Evolutionary conservation across 1,284 basidiomycete genomes (phyloP), one percentile per base, ranked within the genome.

Genomic region (Sanghuangporus baumii): DNA sequence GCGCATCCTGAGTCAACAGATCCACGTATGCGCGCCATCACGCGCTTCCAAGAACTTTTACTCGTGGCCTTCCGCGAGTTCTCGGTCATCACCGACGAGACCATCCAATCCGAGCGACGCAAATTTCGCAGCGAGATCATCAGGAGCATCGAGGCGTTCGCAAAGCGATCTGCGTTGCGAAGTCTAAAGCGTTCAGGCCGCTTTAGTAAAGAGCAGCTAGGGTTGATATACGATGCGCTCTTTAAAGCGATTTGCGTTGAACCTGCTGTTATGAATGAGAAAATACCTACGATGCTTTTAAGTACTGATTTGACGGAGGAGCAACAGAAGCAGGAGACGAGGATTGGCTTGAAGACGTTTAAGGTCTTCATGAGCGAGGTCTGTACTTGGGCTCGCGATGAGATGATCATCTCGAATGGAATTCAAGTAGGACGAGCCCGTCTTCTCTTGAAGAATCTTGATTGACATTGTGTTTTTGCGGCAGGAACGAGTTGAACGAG

Each of bases 11-110:
- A 89, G 66, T 94, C 96, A 41, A 74, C 82, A 3, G 96, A 99
- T 70, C 90, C 96, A 2, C 88, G 95, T 20, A 87, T 94, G 6
- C 91, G 94, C 18, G 93, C 95, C 48, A 97, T 99, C 70, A 98
- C 96, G 20, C 91, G 93, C 66, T 99, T 99, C 82, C 97, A 99
- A 75, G 96, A 99, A 75, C 85, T 99, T 3, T 85, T 96, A 12
- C 87, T 98, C 6, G 89, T 98, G 59, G 96, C 96, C 1, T 98
- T 98, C 84, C 87, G 97, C 61, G 97, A 99, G 74, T 99, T 99
- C 74, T 91, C 94, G 26, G 83, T 95, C 66, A 96, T 99, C 73
- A 96, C 94, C 0, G 96, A 98, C 71, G 97, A 99, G 37, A 93
- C 93, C 12, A 98, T 99, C 69, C 83, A 87, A 18, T 83, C 84